Evolutionary conservation across 441 rosid genomes (phyloP).

Genomic region (Populus hybrid): DNA sequence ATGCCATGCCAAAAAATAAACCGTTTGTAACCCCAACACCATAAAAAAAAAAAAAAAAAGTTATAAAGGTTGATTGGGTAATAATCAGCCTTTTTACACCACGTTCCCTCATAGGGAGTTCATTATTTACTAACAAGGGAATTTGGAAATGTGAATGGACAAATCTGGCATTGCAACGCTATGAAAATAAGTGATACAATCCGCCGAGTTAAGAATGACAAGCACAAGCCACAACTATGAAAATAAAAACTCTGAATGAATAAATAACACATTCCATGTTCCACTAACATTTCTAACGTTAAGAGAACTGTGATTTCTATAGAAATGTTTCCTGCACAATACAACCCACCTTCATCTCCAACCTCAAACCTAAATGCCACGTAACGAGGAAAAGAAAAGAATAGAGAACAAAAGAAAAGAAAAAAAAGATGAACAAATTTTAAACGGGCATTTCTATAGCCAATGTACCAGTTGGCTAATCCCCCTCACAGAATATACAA

Average conservation of each 20-base stretch:
- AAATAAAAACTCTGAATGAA: too few species aligned
- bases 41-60: too few species aligned
- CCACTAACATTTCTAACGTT: background rate
- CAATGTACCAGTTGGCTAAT: slow-evolving; percentile 16
- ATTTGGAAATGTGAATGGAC: background rate
- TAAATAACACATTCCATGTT: background rate
- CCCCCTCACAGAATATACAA: slow-evolving; percentile 24
- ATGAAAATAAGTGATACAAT: background rate
- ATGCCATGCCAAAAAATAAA: too few species aligned
- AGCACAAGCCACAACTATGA: background rate
- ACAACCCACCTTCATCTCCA: background rate
- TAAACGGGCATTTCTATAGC: slow-evolving; percentile 7
- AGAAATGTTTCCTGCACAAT: background rate
- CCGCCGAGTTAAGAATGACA: background rate
- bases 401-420: too few species aligned
- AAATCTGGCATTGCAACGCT: background rate
- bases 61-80: background rate
- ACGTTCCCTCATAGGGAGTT: too few species aligned
- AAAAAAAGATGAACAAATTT: slow-evolving; percentile 28
- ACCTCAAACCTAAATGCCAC: background rate
- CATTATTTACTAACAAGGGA: too few species aligned
- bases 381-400: background rate
- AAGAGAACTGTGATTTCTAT: background rate
- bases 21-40: too few species aligned
- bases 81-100: background rate